phyloP scores from a whole-genome alignment of 1,284 basidiomycete genomes.

The Rhodotorula sp. region DNA sequence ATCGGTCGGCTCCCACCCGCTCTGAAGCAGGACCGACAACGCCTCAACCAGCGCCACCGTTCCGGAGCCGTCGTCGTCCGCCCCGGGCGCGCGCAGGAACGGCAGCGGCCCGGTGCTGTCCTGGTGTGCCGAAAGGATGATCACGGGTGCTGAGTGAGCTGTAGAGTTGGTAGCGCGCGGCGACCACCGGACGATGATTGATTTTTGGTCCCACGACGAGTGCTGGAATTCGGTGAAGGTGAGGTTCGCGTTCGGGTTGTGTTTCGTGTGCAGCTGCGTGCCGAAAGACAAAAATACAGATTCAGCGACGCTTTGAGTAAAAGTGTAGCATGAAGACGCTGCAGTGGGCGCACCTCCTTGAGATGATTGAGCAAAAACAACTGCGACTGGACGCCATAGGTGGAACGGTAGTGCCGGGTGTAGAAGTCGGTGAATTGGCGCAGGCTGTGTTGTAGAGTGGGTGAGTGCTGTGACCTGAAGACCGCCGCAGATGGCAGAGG shows the following conservation, averaged over 20 bases:
- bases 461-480: no score
- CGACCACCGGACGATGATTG: slow-evolving; percentile 66
- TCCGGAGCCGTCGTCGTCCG: slow-evolving; percentile 85
- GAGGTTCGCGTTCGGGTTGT: slow-evolving; percentile 20
- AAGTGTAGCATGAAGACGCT: no score
- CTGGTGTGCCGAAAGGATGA: slow-evolving; percentile 75
- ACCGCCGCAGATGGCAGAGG: no score
- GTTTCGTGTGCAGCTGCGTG: slow-evolving; percentile 33
- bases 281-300: no score
- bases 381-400: slow-evolving; percentile 73
- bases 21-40: slow-evolving; percentile 73
- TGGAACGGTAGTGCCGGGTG: slow-evolving; percentile 54
- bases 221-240: slow-evolving; percentile 75
- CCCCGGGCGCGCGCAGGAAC: slow-evolving; percentile 80
- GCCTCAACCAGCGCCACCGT: slow-evolving; percentile 87
- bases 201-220: slow-evolving; percentile 82
- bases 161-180: slow-evolving; percentile 29
- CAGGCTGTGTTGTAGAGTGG: neutral
- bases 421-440: slow-evolving; percentile 47
- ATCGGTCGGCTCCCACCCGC: slow-evolving; percentile 69
- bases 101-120: slow-evolving; percentile 78
- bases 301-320: neutral
- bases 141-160: slow-evolving; percentile 37
- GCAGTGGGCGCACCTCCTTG: slow-evolving; percentile 55
- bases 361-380: slow-evolving; percentile 76